Evolutionary conservation across 768 basidiomycete species (phyloP).

Genomic region (Hydnomerulius pinastri): DNA sequence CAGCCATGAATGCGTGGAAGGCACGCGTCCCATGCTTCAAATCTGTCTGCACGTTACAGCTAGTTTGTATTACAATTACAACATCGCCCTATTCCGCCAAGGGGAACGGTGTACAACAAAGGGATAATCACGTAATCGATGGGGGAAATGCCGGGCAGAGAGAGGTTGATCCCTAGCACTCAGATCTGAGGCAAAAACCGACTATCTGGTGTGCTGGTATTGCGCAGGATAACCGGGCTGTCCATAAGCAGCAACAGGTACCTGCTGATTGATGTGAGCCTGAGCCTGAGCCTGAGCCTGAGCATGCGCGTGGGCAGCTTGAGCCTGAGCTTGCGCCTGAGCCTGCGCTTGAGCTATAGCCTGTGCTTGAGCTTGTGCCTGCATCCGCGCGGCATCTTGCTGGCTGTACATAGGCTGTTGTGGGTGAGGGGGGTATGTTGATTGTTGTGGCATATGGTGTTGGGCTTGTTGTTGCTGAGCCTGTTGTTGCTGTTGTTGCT

Average conservation of each 20-base stretch:
- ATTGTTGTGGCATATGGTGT: constrained; percentile 37
- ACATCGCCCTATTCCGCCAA: background rate
- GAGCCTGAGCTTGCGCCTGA: constrained; percentile 35
- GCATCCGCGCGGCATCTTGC: constrained; percentile 37
- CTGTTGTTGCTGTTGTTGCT: constrained; percentile 41
- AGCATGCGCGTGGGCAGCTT: constrained; percentile 39
- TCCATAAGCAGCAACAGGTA: constrained; percentile 19
- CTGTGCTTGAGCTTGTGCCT: constrained; percentile 46
- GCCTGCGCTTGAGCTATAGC: constrained; percentile 44
- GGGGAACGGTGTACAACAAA: constrained; percentile 17
- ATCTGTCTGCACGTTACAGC: background rate
- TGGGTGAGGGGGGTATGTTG: constrained; percentile 33
- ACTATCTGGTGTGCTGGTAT: constrained; percentile 34
- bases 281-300: constrained; percentile 42
- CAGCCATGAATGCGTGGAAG: background rate
- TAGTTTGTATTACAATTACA: background rate
- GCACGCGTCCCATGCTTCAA: no score
- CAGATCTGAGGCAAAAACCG: background rate
- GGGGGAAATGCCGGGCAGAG: background rate
- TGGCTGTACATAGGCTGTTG: constrained; percentile 34
- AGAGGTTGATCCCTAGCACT: background rate
- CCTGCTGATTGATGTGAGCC: constrained; percentile 32
- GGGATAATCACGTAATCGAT: background rate
- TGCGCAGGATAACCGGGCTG: constrained; percentile 30
- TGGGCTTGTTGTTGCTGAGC: constrained; percentile 40